Evolutionary conservation across 2,329 filamentous ascomycete genomes (phyloP).

Genomic region (Knufia fluminis): DNA sequence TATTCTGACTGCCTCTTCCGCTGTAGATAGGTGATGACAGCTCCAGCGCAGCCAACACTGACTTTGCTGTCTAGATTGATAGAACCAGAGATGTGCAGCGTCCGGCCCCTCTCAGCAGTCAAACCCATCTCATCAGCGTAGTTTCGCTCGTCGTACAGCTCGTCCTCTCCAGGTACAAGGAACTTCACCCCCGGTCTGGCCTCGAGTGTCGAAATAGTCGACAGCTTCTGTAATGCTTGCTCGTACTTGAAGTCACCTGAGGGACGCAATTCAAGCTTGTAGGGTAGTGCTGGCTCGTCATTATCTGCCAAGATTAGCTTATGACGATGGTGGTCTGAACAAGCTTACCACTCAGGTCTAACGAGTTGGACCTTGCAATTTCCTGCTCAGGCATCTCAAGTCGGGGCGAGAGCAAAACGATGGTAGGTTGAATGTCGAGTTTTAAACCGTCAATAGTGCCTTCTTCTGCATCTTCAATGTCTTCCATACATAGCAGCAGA

Average conservation of each 20-base stretch:
- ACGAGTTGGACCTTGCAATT: conserved; percentile 23
- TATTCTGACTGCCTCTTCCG: conserved; percentile 56
- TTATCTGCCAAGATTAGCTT: conserved; percentile 11
- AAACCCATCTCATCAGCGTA: conserved; percentile 35
- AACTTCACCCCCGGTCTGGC: conserved; percentile 43
- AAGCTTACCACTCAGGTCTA: conserved; percentile 26
- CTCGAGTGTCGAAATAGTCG: conserved; percentile 43
- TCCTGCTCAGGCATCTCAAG: conserved; percentile 37
- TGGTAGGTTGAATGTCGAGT: conserved; percentile 52
- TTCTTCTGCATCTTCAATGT: conserved; percentile 59
- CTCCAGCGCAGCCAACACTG: conserved; percentile 80
- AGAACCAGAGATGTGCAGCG: conserved; percentile 59
- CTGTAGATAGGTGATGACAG: conserved; percentile 69
- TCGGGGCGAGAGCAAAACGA: conserved; percentile 49
- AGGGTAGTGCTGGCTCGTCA: conserved; percentile 39
- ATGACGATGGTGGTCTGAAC: background rate
- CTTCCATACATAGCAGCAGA: conserved; percentile 65
- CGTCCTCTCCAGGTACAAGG: conserved; percentile 51
- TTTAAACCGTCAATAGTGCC: conserved; percentile 58
- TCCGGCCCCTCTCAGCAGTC: conserved; percentile 50
- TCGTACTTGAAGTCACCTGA: conserved; percentile 64
- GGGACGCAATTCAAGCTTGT: conserved; percentile 57
- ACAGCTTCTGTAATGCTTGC: conserved; percentile 56
- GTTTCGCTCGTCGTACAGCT: conserved; percentile 33
- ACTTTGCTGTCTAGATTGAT: conserved; percentile 65